phyloP scores from a whole-genome alignment of 495 filamentous ascomycete genomes.

The Articulospora tetracladia region DNA sequence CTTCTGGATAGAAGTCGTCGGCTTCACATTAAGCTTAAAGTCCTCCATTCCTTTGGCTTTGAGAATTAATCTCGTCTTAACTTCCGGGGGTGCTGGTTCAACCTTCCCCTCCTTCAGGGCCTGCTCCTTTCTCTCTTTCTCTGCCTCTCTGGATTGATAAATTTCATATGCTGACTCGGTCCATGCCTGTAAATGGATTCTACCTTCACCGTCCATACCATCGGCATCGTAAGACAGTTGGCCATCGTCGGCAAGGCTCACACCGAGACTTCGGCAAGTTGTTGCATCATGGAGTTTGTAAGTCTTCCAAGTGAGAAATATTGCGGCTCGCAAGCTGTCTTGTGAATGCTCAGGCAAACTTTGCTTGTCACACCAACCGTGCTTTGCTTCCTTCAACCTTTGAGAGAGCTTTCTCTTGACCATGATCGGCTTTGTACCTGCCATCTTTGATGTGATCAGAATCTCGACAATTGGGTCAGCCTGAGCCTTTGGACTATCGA shows the following conservation, averaged over 20 bases:
- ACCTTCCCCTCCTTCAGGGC: constrained; percentile 21
- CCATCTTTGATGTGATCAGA: constrained; percentile 66
- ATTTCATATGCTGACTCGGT: constrained; percentile 56
- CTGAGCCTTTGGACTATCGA: constrained; percentile 15
- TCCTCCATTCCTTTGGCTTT: constrained; percentile 37
- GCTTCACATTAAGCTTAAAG: constrained; percentile 33
- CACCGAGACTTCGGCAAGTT: constrained; percentile 58
- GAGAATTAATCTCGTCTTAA: constrained; percentile 50
- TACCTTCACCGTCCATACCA: constrained; percentile 32
- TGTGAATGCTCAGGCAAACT: constrained; percentile 34
- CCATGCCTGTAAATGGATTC: constrained; percentile 69
- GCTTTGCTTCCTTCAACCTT: constrained; percentile 57
- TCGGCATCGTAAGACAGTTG: constrained; percentile 30
- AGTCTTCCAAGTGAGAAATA: constrained; percentile 79
- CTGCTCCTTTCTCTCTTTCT: constrained; percentile 23
- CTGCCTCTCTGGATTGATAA: constrained; percentile 34
- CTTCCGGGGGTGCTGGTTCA: constrained; percentile 17
- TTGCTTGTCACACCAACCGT: constrained; percentile 65
- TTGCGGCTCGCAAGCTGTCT: constrained; percentile 36
- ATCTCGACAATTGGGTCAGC: constrained; percentile 57
- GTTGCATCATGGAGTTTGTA: constrained; percentile 69
- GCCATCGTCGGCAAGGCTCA: constrained; percentile 21
- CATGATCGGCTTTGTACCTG: constrained; percentile 57
- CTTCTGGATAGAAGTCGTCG: constrained; percentile 32
- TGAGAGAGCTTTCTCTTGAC: constrained; percentile 65